Evolutionary conservation across 352 stramenopile genomes (phyloP), one percentile per base, ranked within the genome.

Genomic region (Pythium utonaiense): DNA sequence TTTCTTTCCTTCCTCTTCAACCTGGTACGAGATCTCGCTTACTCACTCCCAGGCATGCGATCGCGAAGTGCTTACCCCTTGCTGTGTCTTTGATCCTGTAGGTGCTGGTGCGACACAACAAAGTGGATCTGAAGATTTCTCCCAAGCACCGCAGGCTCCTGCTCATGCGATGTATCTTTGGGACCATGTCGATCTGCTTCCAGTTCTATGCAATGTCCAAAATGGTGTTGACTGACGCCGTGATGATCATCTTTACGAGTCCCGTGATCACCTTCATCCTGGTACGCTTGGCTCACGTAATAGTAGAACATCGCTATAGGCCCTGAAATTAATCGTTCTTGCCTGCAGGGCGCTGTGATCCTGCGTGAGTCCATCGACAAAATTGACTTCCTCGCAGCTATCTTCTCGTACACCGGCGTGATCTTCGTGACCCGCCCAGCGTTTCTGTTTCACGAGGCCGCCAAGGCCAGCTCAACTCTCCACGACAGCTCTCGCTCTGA

Each of bases 181-280:
- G 77, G 36, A 81, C 75, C 9, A 28, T 83, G 17, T 69, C 73
- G 22, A 71, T 89, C 21, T 74, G 70, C 22, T 66, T 88, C 45
- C 57, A 68, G 12, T 88, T 85, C 56, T 91, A 86, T 47, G 73
- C 78, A 1, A 73, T 89, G 51, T 80, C 78, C 9, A 72, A 91
- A 53, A 91, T 91, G 78, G 77, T 86, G 21, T 65, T 91, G 16
- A 80, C 80, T 0, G 80, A 91, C 49, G 80, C 78, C 13, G 71
- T 74, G 5, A 78, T 86, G 10, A 76, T 91, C 60, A 78, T 87
- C 40, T 84, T 87, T 31, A 85, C 73, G 17, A 82, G 63, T 16
- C 80, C 80, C 2, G 74, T 85, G 21, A 69, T 79, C 50, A 87
- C 78, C 6, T 88, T 88, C 54, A 47, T 86, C n/a, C 59, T 90